A percentile compares a stretch with the other conserved stretches of the same genome.
These are phyloP conservation scores for Penicillium paradoxum DNA, from an alignment of 495 filamentous ascomycete species.

Conservation along the genomic window DNA sequence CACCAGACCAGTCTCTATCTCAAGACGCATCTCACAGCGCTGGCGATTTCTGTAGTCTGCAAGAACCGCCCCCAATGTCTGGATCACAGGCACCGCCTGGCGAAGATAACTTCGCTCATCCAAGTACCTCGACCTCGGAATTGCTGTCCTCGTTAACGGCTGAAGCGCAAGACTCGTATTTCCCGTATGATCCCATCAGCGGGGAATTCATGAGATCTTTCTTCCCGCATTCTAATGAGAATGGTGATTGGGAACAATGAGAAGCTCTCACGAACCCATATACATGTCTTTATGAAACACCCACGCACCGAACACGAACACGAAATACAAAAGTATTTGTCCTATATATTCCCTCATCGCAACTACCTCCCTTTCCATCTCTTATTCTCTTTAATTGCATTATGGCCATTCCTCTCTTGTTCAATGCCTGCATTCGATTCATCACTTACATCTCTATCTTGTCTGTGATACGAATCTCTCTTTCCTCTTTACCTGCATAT, in stretches of 20 bases:
- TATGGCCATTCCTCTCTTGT: too few relatives aligned
- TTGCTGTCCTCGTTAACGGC: conserved; percentile 5
- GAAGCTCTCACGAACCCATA: not conserved
- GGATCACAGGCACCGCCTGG: not conserved
- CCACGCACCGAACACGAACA: too few relatives aligned
- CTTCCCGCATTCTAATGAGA: conserved; percentile 33
- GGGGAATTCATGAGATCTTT: conserved; percentile 44
- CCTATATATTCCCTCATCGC: too few relatives aligned
- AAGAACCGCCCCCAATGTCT: conserved; percentile 6
- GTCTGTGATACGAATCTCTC: too few relatives aligned
- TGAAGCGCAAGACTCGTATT: conserved; percentile 29
- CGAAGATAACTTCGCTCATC: conserved; percentile 6
- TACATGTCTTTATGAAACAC: too few relatives aligned
- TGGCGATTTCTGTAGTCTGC: conserved; percentile 8
- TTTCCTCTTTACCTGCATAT: too few relatives aligned
- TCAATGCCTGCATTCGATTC: too few relatives aligned
- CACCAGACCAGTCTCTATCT: not conserved
- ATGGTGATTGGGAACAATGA: conserved; percentile 15
- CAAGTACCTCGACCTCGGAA: conserved; percentile 5
- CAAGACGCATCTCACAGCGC: not conserved
- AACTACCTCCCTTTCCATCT: too few relatives aligned
- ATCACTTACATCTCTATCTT: too few relatives aligned
- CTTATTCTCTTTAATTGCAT: too few relatives aligned
- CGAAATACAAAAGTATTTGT: too few relatives aligned
- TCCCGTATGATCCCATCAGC: conserved; percentile 45